Conservation (phyloP, 164 flowering plant species). For the Umbellularia californica region DNA sequence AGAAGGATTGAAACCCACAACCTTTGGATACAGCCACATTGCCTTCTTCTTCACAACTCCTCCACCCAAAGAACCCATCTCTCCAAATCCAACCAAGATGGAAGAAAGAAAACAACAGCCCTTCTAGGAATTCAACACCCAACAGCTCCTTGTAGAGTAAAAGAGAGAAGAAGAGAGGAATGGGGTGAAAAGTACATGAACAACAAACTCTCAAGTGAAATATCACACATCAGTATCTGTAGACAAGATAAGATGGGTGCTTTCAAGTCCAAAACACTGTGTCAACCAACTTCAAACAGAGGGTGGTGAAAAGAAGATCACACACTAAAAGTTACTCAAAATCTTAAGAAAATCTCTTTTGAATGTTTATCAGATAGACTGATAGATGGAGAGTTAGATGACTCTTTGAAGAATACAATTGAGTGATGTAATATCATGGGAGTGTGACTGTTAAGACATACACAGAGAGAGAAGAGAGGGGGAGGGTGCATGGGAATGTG, state of each 20-base stretch:
- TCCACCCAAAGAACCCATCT: constrained; percentile 30
- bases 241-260: constrained; percentile 98
- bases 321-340: neutral
- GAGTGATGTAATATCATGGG: constrained; percentile 44
- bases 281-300: constrained; percentile 56
- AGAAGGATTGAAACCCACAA: constrained; percentile 64
- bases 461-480: constrained; percentile 1
- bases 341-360: neutral
- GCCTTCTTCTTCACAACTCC: constrained; percentile 54
- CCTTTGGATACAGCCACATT: constrained; percentile 94
- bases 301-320: constrained; percentile 11
- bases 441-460: constrained; percentile 22
- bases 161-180: constrained; percentile 21
- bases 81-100: constrained; percentile 9
- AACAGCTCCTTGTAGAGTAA: constrained; percentile 7
- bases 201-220: constrained; percentile 51
- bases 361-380: neutral
- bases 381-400: neutral
- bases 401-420: constrained; percentile 15
- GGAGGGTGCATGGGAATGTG: constrained; percentile 24
- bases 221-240: constrained; percentile 63
- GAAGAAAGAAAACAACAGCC: constrained; percentile 3
- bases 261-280: constrained; percentile 80
- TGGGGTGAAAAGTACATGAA: constrained; percentile 55
- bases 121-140: constrained; percentile 6